A percentile compares a stretch with the other conserved stretches of the same genome.
Conservation (phyloP, 345 rosid genomes). For the Cardamine chenopodiifolia region DNA sequence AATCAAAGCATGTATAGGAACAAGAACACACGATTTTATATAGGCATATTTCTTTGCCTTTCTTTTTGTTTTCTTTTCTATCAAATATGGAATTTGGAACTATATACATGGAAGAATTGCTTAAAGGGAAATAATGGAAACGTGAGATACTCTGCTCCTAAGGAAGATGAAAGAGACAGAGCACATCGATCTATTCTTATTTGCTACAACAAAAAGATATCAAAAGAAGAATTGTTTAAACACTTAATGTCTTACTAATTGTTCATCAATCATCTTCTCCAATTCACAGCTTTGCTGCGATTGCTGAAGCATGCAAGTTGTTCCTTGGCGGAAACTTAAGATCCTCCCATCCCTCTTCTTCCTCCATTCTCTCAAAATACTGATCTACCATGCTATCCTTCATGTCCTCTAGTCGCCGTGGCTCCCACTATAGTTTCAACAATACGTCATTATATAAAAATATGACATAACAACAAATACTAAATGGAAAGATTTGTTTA, state of each 20-base stretch:
- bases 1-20: too few species aligned
- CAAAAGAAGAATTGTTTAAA: background rate
- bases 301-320: constrained; percentile 48
- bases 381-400: constrained; percentile 55
- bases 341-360: constrained; percentile 53
- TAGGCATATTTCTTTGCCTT: too few species aligned
- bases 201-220: background rate
- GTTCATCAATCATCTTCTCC: background rate
- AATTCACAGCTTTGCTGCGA: constrained; percentile 56
- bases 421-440: constrained; percentile 61
- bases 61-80: too few species aligned
- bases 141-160: background rate
- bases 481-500: background rate
- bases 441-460: background rate
- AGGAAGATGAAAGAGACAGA: background rate
- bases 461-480: background rate
- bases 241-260: background rate
- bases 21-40: too few species aligned
- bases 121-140: background rate
- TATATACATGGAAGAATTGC: background rate
- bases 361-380: constrained; percentile 60
- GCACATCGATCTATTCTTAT: background rate
- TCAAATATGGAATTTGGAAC: too few species aligned
- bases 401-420: constrained; percentile 57
- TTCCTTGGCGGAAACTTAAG: constrained; percentile 56